Evolutionary conservation across 2,329 filamentous ascomycete genomes (phyloP).

Genomic region (Nothophoma quercina): DNA sequence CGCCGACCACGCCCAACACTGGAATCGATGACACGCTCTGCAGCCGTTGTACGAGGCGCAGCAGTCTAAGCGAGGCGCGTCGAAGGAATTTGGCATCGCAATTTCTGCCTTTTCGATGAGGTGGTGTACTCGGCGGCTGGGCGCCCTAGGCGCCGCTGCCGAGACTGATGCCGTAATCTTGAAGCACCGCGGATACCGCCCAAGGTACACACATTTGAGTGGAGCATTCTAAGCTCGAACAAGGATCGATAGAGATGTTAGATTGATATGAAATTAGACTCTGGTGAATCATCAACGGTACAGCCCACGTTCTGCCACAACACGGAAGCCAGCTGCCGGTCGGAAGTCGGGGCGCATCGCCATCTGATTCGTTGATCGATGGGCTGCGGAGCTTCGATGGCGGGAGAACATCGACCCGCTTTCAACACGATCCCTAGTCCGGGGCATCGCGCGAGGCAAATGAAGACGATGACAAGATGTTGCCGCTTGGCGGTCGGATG

Average conservation of each 20-base stretch:
- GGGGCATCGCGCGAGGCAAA: conserved; percentile 18
- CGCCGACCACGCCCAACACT: background rate
- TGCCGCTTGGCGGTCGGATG: conserved; percentile 13
- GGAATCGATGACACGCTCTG: conserved; percentile 14
- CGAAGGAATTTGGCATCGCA: conserved; percentile 19
- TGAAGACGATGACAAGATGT: conserved; percentile 19
- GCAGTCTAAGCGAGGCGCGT: conserved; percentile 17
- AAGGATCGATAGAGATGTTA: background rate
- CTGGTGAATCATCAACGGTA: background rate
- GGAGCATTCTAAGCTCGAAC: background rate
- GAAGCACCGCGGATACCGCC: background rate
- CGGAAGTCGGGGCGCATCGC: conserved; percentile 14
- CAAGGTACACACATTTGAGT: background rate
- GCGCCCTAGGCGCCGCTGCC: conserved; percentile 13
- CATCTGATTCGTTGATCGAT: conserved; percentile 6
- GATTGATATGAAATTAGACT: background rate
- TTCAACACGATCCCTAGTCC: conserved; percentile 11
- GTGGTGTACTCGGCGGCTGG: conserved; percentile 17
- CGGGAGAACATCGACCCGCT: conserved; percentile 23
- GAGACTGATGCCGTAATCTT: background rate
- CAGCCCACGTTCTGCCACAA: conserved; percentile 7
- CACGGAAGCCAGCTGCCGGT: background rate
- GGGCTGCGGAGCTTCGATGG: conserved; percentile 6
- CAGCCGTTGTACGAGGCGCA: conserved; percentile 12
- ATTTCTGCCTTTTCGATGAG: conserved; percentile 20